Percentiles rank a stretch among this genome's conserved stretches.
These are phyloP conservation scores for Lotmaria passim DNA, from an alignment of 208 protist species.

Conservation along the genomic window DNA sequence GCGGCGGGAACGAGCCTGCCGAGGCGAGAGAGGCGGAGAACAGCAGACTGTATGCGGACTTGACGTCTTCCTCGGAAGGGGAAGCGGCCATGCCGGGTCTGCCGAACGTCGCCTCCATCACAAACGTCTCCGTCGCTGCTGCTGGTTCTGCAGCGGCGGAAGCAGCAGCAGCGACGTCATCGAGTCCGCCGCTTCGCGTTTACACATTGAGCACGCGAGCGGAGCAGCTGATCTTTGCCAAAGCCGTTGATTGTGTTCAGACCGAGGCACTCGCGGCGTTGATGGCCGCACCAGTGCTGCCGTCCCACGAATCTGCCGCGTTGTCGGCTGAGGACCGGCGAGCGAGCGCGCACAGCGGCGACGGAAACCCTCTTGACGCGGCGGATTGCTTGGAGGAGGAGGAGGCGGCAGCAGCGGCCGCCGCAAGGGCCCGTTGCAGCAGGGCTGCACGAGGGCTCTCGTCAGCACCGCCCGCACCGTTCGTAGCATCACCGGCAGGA, in stretches of 20 bases:
- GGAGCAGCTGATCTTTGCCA: conserved; percentile 35
- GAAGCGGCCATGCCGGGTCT: conserved; percentile 15
- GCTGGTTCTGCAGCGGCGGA: not conserved
- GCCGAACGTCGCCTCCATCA: conserved; percentile 19
- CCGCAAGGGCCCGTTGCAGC: not conserved
- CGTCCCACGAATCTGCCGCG: no score
- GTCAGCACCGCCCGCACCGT: not conserved
- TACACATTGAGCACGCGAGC: conserved; percentile 26
- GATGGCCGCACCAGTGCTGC: conserved; percentile 6
- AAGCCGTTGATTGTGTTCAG: conserved; percentile 33
- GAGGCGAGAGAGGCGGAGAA: not conserved
- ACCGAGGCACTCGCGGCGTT: conserved; percentile 28
- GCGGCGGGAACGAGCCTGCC: not conserved
- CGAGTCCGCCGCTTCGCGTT: conserved; percentile 6
- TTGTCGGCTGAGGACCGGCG: no score
- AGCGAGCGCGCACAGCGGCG: not conserved
- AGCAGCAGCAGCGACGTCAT: not conserved
- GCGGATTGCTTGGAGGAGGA: conserved; percentile 32
- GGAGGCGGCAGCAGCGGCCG: not conserved
- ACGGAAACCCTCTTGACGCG: conserved; percentile 3
- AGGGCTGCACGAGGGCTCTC: not conserved
- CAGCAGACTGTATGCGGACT: conserved; percentile 3
- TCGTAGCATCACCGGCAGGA: no score
- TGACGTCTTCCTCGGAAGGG: conserved; percentile 18
- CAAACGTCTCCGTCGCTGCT: conserved; percentile 5